Evolutionary conservation across 1,284 basidiomycete genomes (phyloP).

Genomic region (Acaromyces ingoldii): DNA sequence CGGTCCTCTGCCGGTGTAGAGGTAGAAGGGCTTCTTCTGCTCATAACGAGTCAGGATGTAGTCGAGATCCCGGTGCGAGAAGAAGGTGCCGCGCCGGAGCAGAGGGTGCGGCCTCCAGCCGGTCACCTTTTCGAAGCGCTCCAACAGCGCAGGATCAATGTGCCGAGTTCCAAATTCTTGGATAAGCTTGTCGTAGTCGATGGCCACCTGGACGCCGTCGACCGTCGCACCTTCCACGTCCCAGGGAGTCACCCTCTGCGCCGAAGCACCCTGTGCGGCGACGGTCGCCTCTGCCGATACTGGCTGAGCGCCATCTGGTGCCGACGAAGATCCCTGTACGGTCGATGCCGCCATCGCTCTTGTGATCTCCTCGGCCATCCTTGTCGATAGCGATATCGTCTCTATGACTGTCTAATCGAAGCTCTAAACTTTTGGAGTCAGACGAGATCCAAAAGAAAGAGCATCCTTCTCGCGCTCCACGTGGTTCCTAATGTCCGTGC

Average conservation of each 20-base stretch:
- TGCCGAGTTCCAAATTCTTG: slow-evolving; percentile 87
- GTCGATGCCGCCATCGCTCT: too few species aligned
- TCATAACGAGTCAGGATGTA: slow-evolving; percentile 91
- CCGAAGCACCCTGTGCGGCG: neutral
- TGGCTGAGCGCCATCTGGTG: neutral
- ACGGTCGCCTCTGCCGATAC: slow-evolving; percentile 4
- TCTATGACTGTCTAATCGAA: too few species aligned
- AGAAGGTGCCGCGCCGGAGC: slow-evolving; percentile 88
- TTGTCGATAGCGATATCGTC: too few species aligned
- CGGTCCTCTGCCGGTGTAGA: slow-evolving; percentile 96
- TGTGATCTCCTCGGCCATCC: too few species aligned
- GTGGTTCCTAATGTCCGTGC: too few species aligned
- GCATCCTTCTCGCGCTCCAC: too few species aligned
- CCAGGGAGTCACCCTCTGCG: slow-evolving; percentile 92
- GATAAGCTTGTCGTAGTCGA: slow-evolving; percentile 92
- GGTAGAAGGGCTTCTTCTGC: slow-evolving; percentile 92
- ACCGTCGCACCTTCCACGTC: slow-evolving; percentile 91
- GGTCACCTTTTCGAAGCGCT: slow-evolving; percentile 85
- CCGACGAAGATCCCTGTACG: neutral
- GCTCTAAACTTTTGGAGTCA: too few species aligned
- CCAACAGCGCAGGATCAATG: slow-evolving; percentile 71
- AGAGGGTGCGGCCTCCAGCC: slow-evolving; percentile 86
- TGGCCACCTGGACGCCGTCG: slow-evolving; percentile 69
- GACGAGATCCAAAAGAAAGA: too few species aligned
- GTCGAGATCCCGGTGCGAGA: slow-evolving; percentile 96